Base-by-base conservation (phyloP, 179 eudicot species). In the Pouteria campechiana region DNA sequence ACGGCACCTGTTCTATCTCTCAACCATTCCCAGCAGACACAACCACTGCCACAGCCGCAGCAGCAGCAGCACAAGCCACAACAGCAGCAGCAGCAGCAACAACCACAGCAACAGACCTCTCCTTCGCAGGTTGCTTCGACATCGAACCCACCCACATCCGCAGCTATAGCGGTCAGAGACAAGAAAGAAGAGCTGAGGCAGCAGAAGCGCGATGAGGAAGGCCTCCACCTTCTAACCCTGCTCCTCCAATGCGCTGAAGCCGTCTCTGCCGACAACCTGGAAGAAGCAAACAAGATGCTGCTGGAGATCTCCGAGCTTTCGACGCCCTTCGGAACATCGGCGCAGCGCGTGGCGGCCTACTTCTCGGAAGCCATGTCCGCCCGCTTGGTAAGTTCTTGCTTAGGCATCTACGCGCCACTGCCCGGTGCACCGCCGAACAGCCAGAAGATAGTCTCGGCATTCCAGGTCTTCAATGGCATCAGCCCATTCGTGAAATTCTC, bases 321-420 rank as follows among this genome's bases (percentile, higher is more conserved):
- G 0, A 79, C 90, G 3, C 98, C 98, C 0, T 86, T 73, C 45
- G 95, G 95, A 0, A 86, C 98, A 0, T 81, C 98, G 0, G 98
- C 95, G 0, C 98, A 90, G 42, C 73, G 98, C 5, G 90, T 90
- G 2, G 98, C 95, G 0, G 94, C 98, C 0, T 90, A 90, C 28
- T 90, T 90, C 73, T 90, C 98, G 1, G 95, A 86, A 41, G 98
- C 95, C 20, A 90, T 90, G 98, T 90, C 98, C 0, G 83, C 95
- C 0, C 70, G 98, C 1, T 59, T 90, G 3, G 52, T 81, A 3
- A 74, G 41, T 44, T 70, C 95, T 0, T 69, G 82, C 41, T 41
- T 90, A 8, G 90, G 90, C 3, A 75, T 90, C 12, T 67, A 74
- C 68, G 60, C 86, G 0, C 0, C 95, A 1, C 57, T 69, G 8